Evolutionary conservation across 139 green algal genomes (phyloP), one percentile per base, ranked within the genome.

Genomic region (Ostreobium quekettii): DNA sequence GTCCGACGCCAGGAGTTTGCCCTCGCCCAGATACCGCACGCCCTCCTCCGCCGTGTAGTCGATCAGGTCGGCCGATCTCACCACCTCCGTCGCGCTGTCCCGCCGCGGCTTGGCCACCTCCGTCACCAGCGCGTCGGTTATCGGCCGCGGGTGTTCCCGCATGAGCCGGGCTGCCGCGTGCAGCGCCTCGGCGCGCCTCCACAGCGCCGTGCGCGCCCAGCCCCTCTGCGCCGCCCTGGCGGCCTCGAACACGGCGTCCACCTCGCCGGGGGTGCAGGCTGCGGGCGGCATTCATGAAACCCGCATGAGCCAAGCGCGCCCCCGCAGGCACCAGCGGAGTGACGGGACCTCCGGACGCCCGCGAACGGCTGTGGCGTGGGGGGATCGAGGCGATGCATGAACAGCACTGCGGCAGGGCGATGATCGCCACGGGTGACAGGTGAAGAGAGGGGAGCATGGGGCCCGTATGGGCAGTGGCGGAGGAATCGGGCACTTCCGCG

Each of bases 11-110:
- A 97, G 76, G 46, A 97, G 76, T 72, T 91, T 82, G 22, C 90
- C 89, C 73, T 96, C 81, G 0, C 87, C 83, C 46, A 97, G 83
- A 31, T 75, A 78, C 15, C 93, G 83, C 59, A 96, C 74, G 5
- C 84, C 93, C 71, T 98, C 91, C 84, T 98, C 92, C 2, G 93
- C 92, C 15, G 83, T 91, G 83, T 97, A 97, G 48, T 88, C 83
- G 2, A 96, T 79, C 7, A 98, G 78, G 64, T 97, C 92, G 29
- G 86, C 93, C 29, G 82, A 93, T 47, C 91, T 82, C 11, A 94
- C 60, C 19, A 95, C 82, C n/a, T 64, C 78, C 6, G 82, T 88
- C 56, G 87, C 35, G 3, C 72, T 74, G 74, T 98, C 92, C 62
- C 94, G 95, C 0, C 73, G 65, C 1, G 84, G 76, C 84, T 98